Evolutionary conservation across 305 asterid genomes (phyloP).

Genomic region (Solanum aculeatissimum): DNA sequence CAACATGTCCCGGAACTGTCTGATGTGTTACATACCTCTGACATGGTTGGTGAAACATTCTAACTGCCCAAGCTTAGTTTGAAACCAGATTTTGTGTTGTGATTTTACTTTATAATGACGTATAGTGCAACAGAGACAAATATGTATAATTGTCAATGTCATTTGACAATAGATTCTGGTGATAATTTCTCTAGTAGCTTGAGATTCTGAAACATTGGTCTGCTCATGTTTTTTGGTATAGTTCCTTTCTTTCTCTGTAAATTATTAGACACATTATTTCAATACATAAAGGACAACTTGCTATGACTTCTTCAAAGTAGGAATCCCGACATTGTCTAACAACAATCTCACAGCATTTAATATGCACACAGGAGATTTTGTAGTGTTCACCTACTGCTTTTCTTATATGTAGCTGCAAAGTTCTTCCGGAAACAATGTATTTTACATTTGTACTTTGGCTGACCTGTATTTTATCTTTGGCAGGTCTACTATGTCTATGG

Average conservation of each 20-base stretch:
- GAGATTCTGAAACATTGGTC: neutral
- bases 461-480: neutral
- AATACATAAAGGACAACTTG: neutral
- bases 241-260: neutral
- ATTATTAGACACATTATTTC: neutral
- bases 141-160: neutral
- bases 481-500: slow-evolving; percentile 26
- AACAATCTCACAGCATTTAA: neutral
- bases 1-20: neutral
- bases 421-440: neutral
- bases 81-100: neutral
- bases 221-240: neutral
- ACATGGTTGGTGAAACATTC: neutral
- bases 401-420: neutral
- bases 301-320: neutral
- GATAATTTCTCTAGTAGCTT: neutral
- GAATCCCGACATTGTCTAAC: neutral
- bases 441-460: neutral
- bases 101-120: neutral
- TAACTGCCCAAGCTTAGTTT: neutral
- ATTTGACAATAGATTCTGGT: neutral
- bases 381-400: neutral
- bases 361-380: neutral
- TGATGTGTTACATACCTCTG: neutral
- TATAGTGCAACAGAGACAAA: neutral